phyloP scores from a whole-genome alignment of 169 alveolate genomes.

The Perkinsus chesapeaki region DNA sequence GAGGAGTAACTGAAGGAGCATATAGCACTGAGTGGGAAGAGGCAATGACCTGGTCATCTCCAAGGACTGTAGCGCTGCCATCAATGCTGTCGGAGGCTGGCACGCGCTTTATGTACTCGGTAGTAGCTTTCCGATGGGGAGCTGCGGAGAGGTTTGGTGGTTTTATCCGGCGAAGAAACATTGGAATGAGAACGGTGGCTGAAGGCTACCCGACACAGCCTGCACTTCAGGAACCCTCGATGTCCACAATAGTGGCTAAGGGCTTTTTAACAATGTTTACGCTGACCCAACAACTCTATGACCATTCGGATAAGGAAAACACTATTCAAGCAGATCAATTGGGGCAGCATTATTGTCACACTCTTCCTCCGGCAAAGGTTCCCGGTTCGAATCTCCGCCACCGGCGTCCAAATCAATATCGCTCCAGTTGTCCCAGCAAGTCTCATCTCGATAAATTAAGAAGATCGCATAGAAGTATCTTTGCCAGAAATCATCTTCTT shows the following conservation, averaged over 20 bases:
- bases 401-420: neutral
- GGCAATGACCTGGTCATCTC: neutral
- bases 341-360: neutral
- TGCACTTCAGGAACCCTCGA: no score
- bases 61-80: neutral
- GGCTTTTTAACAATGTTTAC: no score
- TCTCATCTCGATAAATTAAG: neutral
- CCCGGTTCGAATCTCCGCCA: neutral
- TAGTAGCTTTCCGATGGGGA: neutral
- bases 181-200: no score
- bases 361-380: neutral
- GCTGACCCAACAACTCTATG: no score
- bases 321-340: neutral
- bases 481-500: slow-evolving; percentile 39
- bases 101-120: neutral
- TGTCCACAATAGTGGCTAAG: no score
- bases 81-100: neutral
- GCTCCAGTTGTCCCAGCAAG: neutral
- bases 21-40: neutral
- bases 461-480: slow-evolving; percentile 34
- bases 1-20: neutral
- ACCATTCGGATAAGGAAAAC: neutral
- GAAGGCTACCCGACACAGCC: no score
- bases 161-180: no score
- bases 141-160: no score